Evolutionary conservation across 768 basidiomycete genomes (phyloP), one percentile per base, ranked within the genome.

Genomic region (Suillus bovinus): DNA sequence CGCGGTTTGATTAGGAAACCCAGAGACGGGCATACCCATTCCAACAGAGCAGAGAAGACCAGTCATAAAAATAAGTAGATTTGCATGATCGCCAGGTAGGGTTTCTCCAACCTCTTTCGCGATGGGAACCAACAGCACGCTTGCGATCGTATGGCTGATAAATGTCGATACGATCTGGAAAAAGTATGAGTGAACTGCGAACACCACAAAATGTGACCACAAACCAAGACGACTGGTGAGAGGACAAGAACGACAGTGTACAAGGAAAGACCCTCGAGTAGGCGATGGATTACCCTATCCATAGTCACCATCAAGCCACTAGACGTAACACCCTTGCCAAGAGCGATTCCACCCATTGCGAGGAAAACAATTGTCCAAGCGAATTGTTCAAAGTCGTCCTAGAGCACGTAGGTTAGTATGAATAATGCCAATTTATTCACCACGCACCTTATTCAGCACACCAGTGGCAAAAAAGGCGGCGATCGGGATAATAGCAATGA

Each of bases 1-100:
- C 95, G 94, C 94, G 55, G 94, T 95, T 77, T 97, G 94, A 74
- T 98, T 97, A 0, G 96, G 96, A 81, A 99, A 99, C n/a, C 97
- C 97, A 64, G 93, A 95, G 42, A 99, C 95, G 3, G 96, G 96
- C 84, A 99, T 92, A 13, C 94, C 96, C 97, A 99, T 99, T 2
- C 96, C 97, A 6, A 93, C 81, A 4, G 94, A 96, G 72, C 96
- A 98, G 57, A 97, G 90, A 63, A 98, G 80, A 16, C 86, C 94
- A 38, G 95, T 97, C 67, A 95, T 84, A 78, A 99, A 96, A 69
- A 99, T 91, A 66, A 99, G 85, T 10, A 99, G 77, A 67, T 94
- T 89, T 49, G 84, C 79, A 65, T 90, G 91, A 50, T 87, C 78
- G 0, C 86, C 86, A 10, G 78, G 76, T 52, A 98, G 80, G 54